Percentiles rank a stretch among this genome's conserved stretches.
These are phyloP conservation scores for Gaertneriomyces semiglobifer DNA, from an alignment of 192 early-diverging fungal species.

Conservation along the genomic window DNA sequence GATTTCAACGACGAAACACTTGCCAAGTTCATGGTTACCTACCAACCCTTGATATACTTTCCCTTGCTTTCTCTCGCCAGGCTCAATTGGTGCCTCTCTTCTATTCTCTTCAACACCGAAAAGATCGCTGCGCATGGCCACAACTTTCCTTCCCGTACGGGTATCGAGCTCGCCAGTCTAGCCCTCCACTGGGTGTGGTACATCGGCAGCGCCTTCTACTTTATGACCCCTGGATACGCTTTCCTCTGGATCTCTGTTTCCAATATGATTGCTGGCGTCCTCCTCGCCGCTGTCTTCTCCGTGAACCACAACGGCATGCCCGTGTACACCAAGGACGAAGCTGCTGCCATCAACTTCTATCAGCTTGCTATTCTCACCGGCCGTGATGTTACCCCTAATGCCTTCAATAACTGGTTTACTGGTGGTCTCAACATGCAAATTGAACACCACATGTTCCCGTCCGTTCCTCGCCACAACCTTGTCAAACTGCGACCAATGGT, in stretches of 20 bases:
- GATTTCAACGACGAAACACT: constrained; percentile 47
- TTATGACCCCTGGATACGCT: constrained; percentile 35
- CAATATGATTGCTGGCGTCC: constrained; percentile 66
- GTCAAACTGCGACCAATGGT: constrained; percentile 61
- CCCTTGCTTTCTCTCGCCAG: constrained; percentile 71
- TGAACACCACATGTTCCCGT: constrained; percentile 85
- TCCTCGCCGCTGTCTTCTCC: constrained; percentile 71
- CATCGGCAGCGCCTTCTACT: constrained; percentile 49
- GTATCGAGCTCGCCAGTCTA: constrained; percentile 54
- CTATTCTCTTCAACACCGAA: constrained; percentile 45
- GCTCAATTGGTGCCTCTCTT: constrained; percentile 72
- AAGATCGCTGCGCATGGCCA: constrained; percentile 38
- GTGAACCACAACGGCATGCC: constrained; percentile 87
- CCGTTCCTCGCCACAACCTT: constrained; percentile 72
- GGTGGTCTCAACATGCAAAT: constrained; percentile 83
- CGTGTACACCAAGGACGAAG: constrained; percentile 63
- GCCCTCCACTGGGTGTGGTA: constrained; percentile 69
- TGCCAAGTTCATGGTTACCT: constrained; percentile 62
- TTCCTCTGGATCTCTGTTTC: constrained; percentile 59
- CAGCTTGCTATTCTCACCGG: constrained; percentile 74
- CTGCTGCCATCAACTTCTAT: constrained; percentile 69
- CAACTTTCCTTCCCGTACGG: constrained; percentile 38
- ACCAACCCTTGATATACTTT: constrained; percentile 59
- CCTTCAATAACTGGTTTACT: constrained; percentile 76
- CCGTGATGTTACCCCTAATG: constrained; percentile 60